These are phyloP conservation scores for Coemansia sp. DNA, from an alignment of 371 early-diverging fungal species.

Conservation along the genomic window DNA sequence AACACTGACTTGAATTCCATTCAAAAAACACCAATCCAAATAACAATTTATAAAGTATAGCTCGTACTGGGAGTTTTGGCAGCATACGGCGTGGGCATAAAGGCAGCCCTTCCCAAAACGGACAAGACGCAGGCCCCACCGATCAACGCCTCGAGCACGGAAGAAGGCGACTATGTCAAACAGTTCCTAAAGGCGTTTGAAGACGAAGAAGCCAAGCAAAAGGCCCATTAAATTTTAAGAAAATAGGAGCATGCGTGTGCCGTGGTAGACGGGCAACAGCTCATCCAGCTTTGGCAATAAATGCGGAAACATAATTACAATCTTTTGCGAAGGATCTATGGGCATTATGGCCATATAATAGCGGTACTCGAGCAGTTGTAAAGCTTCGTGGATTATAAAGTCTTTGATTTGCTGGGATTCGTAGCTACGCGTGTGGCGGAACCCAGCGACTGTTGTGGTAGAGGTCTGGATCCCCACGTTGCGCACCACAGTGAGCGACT, in stretches of 20 bases:
- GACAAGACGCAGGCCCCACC: constrained; percentile 63
- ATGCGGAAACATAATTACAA: constrained; percentile 49
- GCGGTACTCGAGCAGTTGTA: constrained; percentile 47
- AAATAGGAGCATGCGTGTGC: constrained; percentile 38
- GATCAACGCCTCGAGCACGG: constrained; percentile 64
- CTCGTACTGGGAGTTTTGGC: constrained; percentile 54
- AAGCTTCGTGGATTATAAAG: constrained; percentile 48
- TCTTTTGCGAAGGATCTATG: constrained; percentile 10
- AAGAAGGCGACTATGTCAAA: constrained; percentile 66
- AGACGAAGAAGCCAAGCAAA: constrained; percentile 53
- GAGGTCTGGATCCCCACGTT: constrained; percentile 50
- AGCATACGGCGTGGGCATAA: constrained; percentile 47
- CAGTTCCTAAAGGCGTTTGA: constrained; percentile 68
- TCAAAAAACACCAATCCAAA: too few relatives aligned
- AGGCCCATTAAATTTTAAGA: constrained; percentile 15
- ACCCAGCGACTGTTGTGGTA: constrained; percentile 38
- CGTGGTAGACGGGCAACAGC: constrained; percentile 47
- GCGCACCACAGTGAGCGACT: constrained; percentile 49
- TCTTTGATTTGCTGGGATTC: constrained; percentile 41
- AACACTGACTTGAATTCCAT: background rate
- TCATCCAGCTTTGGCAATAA: constrained; percentile 38
- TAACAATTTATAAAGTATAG: constrained; percentile 27
- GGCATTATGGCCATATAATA: constrained; percentile 50
- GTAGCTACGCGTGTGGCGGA: constrained; percentile 35
- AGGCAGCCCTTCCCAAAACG: constrained; percentile 39